phyloP scores from a whole-genome alignment of 495 filamentous ascomycete species.

The Opeltia flavorubescens region DNA sequence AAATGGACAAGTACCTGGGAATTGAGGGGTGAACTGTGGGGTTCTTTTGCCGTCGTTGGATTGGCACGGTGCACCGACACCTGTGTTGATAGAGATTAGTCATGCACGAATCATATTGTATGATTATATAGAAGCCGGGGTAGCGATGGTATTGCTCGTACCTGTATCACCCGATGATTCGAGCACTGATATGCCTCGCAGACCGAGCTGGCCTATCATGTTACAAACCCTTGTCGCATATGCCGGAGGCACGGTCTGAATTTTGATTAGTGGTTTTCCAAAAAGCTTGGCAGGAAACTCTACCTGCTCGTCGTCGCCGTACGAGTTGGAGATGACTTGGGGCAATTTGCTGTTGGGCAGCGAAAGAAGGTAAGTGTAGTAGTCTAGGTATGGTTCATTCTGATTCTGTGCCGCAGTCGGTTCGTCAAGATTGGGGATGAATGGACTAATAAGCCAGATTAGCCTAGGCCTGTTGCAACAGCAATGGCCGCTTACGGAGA shows the following conservation, averaged over 20 bases:
- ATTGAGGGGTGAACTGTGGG: conserved; percentile 43
- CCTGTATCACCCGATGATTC: conserved; percentile 47
- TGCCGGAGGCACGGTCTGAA: conserved; percentile 47
- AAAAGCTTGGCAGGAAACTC: not conserved
- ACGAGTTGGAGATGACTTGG: conserved; percentile 60
- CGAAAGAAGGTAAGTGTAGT: conserved; percentile 52
- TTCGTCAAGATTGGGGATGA: conserved; percentile 43
- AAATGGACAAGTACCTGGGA: conserved; percentile 53
- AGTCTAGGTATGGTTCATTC: conserved; percentile 77
- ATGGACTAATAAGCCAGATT: conserved; percentile 20
- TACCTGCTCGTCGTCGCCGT: conserved; percentile 47
- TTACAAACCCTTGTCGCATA: conserved; percentile 41
- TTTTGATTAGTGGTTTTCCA: not conserved
- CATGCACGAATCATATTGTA: not conserved
- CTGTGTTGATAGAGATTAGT: conserved; percentile 7
- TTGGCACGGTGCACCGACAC: conserved; percentile 45
- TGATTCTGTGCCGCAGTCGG: conserved; percentile 32
- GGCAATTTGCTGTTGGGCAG: conserved; percentile 52
- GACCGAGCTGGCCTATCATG: conserved; percentile 47
- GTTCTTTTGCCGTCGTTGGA: conserved; percentile 45
- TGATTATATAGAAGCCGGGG: not conserved
- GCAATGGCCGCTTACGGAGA: conserved; percentile 18
- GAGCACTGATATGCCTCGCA: conserved; percentile 48
- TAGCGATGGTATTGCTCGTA: conserved; percentile 29
- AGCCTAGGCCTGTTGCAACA: not conserved